Base-by-base conservation (phyloP, 2,329 filamentous ascomycete genomes). In the Gliomastix tumulicola region DNA sequence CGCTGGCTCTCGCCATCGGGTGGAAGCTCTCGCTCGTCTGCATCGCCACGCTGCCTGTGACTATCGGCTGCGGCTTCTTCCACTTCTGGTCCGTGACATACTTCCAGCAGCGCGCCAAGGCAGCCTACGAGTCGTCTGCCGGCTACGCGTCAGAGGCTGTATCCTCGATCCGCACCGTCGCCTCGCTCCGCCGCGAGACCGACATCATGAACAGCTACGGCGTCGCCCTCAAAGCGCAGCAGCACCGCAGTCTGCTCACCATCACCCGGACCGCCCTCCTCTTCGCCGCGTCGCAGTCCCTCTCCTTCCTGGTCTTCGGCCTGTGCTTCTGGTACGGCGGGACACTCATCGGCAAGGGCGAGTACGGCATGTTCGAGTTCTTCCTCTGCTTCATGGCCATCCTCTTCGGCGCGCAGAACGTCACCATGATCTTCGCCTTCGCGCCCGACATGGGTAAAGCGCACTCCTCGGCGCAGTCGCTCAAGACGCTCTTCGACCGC, bases 261-360 rank as follows among this genome's bases (percentile, higher is more conserved):
- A 76, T 95, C 21, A 57, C 88, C 41, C 84, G 80, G 50, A 88
- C 86, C 0, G 89, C 85, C 10, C 55, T 72, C 2, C 75, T 96
- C 6, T 97, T 94, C 53, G 88, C 89, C 1, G 74, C 80, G 2
- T 86, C 88, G 1, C 90, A 97, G 62, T 88, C 84, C 0, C 66
- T 94, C 40, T 77, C 86, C 42, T 94, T 94, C 63, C 69, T 88
- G 32, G 86, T 82, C 46, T 82, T 92, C 41, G 88, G 88, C 0
- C 76, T 96, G 4, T 88, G 84, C 3, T 96, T 96, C 67, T 96
- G 87, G 87, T 95, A 90, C 50, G 88, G 88, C 42, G 85, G 87
- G 20, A 84, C 73, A 0, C 66, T 92, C 21, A 82, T 95, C 36
- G 80, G 74, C 19, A 73, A 73, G 40, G 53, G 62, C 33, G 84